These are phyloP conservation scores for Botrytis paeoniae DNA, from an alignment of 2,329 filamentous ascomycete genomes.

Conservation along the genomic window DNA sequence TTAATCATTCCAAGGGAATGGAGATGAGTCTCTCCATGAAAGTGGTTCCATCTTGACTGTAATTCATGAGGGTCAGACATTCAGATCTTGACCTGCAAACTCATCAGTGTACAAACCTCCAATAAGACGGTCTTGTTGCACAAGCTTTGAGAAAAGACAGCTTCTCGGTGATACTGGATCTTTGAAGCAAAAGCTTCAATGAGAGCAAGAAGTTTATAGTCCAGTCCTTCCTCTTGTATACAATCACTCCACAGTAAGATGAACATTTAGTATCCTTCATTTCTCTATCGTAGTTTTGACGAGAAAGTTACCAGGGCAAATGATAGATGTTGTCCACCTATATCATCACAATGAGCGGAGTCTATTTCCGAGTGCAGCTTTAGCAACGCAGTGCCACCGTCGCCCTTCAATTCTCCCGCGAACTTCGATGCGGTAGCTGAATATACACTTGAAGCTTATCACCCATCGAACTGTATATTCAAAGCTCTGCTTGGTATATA, in stretches of 20 bases:
- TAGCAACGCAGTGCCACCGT: not conserved
- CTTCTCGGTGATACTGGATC: not conserved
- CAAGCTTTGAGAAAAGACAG: not conserved
- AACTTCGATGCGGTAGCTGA: not conserved
- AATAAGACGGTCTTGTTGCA: not conserved
- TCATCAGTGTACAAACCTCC: not conserved
- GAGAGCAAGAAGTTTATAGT: not conserved
- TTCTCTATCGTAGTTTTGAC: not conserved
- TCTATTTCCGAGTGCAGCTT: not conserved
- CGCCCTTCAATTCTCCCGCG: no score
- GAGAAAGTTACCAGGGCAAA: not conserved
- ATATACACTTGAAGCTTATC: not conserved
- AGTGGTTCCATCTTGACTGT: not conserved
- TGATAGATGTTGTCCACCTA: not conserved
- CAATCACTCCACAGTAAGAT: not conserved
- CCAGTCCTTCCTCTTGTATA: not conserved
- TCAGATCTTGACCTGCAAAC: no score
- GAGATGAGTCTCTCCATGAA: not conserved
- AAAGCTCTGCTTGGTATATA: not conserved
- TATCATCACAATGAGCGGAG: no score
- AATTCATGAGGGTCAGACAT: not conserved
- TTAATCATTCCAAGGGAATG: not conserved
- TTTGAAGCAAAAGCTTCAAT: not conserved
- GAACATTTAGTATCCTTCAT: not conserved
- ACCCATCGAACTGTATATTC: not conserved